These are phyloP conservation scores for Graphiopsis chlorocephala DNA, from an alignment of 2,329 filamentous ascomycete species.

Conservation along the genomic window DNA sequence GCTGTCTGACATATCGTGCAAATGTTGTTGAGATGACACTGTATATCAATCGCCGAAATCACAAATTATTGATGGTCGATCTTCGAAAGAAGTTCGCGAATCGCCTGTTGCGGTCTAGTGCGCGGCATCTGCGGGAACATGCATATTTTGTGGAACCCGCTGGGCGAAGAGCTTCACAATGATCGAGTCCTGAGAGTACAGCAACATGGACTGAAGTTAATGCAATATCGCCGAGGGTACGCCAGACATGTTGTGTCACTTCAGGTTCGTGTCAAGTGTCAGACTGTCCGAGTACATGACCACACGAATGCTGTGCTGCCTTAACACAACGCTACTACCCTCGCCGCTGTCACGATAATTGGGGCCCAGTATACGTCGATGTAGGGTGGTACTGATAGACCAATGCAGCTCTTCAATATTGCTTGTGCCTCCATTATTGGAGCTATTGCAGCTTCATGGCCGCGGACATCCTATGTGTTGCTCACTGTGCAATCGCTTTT, in stretches of 20 bases:
- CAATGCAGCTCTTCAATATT: not conserved
- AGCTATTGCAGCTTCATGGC: not conserved
- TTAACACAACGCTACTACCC: not conserved
- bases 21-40: not conserved
- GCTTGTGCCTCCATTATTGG: not conserved
- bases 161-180: not conserved
- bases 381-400: not conserved
- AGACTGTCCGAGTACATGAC: not conserved
- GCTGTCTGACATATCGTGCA: constrained; percentile 42
- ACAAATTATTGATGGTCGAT: constrained; percentile 1
- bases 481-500: not conserved
- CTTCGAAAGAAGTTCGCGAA: constrained; percentile 13
- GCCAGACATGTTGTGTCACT: not conserved
- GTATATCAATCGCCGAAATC: not conserved
- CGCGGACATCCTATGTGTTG: not conserved
- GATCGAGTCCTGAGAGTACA: not conserved
- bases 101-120: constrained; percentile 6
- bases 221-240: not conserved
- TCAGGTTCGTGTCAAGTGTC: not conserved
- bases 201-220: not conserved
- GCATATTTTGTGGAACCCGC: not conserved
- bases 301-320: not conserved
- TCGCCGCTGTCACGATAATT: not conserved
- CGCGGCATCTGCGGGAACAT: not conserved
- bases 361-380: not conserved